Base-by-base conservation (phyloP, 306 rosid genomes). In the Cyclanthera cordifolia region DNA sequence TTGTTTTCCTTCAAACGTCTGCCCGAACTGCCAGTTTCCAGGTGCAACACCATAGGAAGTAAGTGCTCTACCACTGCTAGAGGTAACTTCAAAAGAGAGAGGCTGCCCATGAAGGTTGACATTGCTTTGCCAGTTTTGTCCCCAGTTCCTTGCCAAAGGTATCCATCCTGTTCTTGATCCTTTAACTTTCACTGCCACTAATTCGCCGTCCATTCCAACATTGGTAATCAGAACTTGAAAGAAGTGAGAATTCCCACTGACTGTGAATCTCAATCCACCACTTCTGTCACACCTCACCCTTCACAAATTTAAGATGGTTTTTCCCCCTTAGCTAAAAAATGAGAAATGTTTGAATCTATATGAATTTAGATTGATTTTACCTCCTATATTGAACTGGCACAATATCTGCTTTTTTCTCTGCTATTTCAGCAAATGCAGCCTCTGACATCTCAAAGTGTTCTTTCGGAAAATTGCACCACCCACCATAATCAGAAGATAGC, bases 121-220 rank as follows among this genome's bases (percentile, higher is more conserved):
- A 76, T 83, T 85, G 87, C 89, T 85, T 74, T 89, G 95, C 95
- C 96, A 89, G 75, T 79, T 81, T 72, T 87, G 95, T 19, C 98
- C 98, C 96, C 96, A 87, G 32, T 89, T 89, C 75, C 96, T 85
- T 34, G 93, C 87, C 96, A 94, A 79, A 0, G 96, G 91, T 58
- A 90, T 87, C 99, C 99, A 94, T 20, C 99, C 96, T 46, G 97
- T 94, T 81, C 78, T 86, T 19, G 97, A 84, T 48, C 99, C 97
- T 77, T 94, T 94, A 88, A 90, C 96, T 77, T 94, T 94, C 78
- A 90, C 97, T 39, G 81, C 99, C 50, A 83, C 71, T 46, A 90
- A 89, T 69, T 86, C 97, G 74, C 99, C 99, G n/a, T 85, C 95
- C 73, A 73, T 20, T 46, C 97, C 99, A 3, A 94, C 97, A 75